These are phyloP conservation scores for Cinchona pubescens DNA, from an alignment of 257 asterid genomes.

Conservation along the genomic window DNA sequence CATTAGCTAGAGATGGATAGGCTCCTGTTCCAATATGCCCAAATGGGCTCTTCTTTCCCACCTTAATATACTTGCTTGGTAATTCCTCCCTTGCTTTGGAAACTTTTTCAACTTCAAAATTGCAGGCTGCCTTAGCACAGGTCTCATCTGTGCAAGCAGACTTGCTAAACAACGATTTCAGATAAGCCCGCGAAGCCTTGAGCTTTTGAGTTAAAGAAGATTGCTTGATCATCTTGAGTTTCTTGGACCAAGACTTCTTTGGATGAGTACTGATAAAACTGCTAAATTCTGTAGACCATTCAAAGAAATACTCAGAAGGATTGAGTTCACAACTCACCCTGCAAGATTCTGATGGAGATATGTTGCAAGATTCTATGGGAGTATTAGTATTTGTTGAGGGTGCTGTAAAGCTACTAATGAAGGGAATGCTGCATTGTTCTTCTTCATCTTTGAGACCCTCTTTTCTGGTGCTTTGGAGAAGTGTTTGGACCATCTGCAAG, in stretches of 20 bases:
- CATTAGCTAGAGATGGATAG: constrained; percentile 43
- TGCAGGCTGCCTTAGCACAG: constrained; percentile 19
- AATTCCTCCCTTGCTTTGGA: constrained; percentile 11
- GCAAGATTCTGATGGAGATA: constrained; percentile 76
- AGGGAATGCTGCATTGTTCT: constrained; percentile 14
- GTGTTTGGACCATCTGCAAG: constrained; percentile 54
- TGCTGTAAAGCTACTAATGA: constrained; percentile 27
- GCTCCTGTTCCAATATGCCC: constrained; percentile 29
- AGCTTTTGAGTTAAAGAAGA: constrained; percentile 36
- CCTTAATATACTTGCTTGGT: constrained; percentile 25
- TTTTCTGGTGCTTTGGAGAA: constrained; percentile 25
- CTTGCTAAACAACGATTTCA: constrained; percentile 36
- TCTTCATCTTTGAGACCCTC: constrained; percentile 18
- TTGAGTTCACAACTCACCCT: constrained; percentile 70
- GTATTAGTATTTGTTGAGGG: constrained; percentile 42
- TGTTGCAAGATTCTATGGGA: constrained; percentile 48
- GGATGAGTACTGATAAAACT: constrained; percentile 32
- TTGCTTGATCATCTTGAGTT: constrained; percentile 40
- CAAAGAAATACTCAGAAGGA: constrained; percentile 59
- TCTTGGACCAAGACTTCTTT: constrained; percentile 49
- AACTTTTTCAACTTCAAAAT: constrained; percentile 9
- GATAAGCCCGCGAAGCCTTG: constrained; percentile 35
- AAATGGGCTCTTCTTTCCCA: constrained; percentile 33
- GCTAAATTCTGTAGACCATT: constrained; percentile 68
- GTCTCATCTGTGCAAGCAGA: constrained; percentile 37